Base-by-base conservation (phyloP, 2,329 filamentous ascomycete species). In the Raffaelea ambrosiae region DNA sequence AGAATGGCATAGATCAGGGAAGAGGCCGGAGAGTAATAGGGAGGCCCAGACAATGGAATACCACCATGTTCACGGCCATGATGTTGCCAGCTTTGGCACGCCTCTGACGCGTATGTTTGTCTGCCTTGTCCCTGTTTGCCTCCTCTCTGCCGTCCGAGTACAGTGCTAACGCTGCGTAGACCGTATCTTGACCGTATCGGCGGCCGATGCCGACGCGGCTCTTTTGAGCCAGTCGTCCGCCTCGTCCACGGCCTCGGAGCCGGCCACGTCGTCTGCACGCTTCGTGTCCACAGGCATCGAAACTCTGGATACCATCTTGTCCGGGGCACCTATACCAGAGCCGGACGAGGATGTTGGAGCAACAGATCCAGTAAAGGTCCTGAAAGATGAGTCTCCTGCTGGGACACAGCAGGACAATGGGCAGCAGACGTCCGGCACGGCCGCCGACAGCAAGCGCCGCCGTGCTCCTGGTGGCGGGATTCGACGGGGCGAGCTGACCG, bases 101-200 rank as follows among this genome's bases (percentile, higher is more conserved):
- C 62, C 70, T 26, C 68, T 68, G 45, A 74, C 74, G 26, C 75
- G 76, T 79, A 56, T n/a, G 35, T 38, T 33, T 38, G 35, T 14
- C 35, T 38, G 26, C 29, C 20, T 23, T 40, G 21, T 23, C 39
- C 19, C 20, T n/a, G n/a, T n/a, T n/a, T n/a, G n/a, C n/a, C n/a
- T n/a, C n/a, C n/a, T n/a, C n/a, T n/a, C n/a, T n/a, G n/a, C n/a
- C n/a, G n/a, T n/a, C n/a, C n/a, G n/a, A n/a, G n/a, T n/a, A n/a
- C n/a, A n/a, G n/a, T n/a, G n/a, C n/a, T n/a, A n/a, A 13, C 16
- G 18, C 22, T 20, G 41, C 26, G 23, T 56, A 89, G 85, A 90
- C 67, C 80, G 86, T 45, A 70, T 91, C 46, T 83, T 87, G 33
- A 88, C 87, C 1, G 73, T 90, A 43, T 87, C 84, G 18, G 87